Conservation (phyloP, 1,284 basidiomycete genomes). For the Boletus semigastroideus region DNA sequence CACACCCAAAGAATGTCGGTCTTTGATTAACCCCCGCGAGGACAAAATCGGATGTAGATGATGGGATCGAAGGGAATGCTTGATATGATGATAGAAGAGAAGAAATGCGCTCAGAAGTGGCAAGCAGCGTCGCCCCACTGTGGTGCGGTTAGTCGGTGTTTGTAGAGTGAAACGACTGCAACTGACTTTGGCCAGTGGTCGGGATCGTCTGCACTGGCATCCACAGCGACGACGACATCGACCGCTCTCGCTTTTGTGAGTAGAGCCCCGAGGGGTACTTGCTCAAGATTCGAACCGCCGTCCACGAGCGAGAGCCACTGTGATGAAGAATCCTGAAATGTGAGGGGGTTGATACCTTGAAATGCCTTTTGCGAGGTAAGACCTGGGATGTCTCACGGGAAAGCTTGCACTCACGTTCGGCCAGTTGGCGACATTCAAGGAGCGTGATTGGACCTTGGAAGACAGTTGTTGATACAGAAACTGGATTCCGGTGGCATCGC, state of each 20-base stretch:
- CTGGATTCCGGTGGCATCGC: slow-evolving; percentile 41
- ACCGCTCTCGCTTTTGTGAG: slow-evolving; percentile 62
- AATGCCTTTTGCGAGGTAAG: slow-evolving; percentile 42
- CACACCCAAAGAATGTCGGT: slow-evolving; percentile 78
- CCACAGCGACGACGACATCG: slow-evolving; percentile 71
- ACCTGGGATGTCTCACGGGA: background rate
- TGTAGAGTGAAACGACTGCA: background rate
- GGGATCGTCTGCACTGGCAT: slow-evolving; percentile 60
- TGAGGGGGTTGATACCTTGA: slow-evolving; percentile 43
- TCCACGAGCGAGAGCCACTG: slow-evolving; percentile 59
- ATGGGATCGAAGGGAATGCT: slow-evolving; percentile 62
- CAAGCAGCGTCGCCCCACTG: slow-evolving; percentile 51
- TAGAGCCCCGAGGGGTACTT: slow-evolving; percentile 63
- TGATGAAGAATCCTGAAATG: slow-evolving; percentile 48
- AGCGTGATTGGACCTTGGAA: slow-evolving; percentile 47
- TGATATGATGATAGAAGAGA: slow-evolving; percentile 52
- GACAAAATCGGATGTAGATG: slow-evolving; percentile 52
- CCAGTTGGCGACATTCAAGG: slow-evolving; percentile 67
- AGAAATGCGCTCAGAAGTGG: slow-evolving; percentile 42
- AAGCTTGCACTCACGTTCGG: slow-evolving; percentile 44
- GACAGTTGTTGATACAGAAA: slow-evolving; percentile 47
- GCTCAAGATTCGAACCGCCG: slow-evolving; percentile 60
- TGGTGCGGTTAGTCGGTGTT: background rate
- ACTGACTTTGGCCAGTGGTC: slow-evolving; percentile 68
- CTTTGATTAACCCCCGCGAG: slow-evolving; percentile 64